phyloP scores from a whole-genome alignment of 225 moss, liverwort and hornwort genomes.

The Takakia lepidozioides region DNA sequence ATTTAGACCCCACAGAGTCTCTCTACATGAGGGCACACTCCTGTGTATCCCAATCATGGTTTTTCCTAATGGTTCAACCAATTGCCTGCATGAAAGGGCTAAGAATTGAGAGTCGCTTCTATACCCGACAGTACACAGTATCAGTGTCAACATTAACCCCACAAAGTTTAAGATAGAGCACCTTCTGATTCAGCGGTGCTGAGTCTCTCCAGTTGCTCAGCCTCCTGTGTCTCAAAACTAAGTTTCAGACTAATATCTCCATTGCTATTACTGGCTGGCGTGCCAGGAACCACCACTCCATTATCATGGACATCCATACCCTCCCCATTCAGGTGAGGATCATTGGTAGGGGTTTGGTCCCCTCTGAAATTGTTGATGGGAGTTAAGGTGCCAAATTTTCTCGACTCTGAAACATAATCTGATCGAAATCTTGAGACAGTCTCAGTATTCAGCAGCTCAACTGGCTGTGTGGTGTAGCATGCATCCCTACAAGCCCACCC shows the following conservation, averaged over 20 bases:
- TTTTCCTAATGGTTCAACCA: too few species aligned
- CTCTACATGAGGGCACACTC: too few species aligned
- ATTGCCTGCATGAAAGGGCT: too few species aligned
- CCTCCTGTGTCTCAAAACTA: conserved; percentile 57
- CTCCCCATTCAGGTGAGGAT: too few species aligned
- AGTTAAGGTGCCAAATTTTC: conserved; percentile 38
- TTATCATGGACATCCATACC: conserved; percentile 59
- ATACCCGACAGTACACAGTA: too few species aligned
- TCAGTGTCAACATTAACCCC: too few species aligned
- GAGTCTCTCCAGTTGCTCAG: conserved; percentile 59
- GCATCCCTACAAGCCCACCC: conserved; percentile 70
- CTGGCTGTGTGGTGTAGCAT: conserved; percentile 93
- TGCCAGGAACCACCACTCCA: conserved; percentile 54
- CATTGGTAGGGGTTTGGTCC: conserved; percentile 62
- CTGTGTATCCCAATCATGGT: too few species aligned
- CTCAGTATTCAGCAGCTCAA: conserved; percentile 90
- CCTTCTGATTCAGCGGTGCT: conserved; percentile 72
- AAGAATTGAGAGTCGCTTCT: too few species aligned
- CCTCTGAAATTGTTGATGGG: conserved; percentile 41
- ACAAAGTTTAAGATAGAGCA: too few species aligned
- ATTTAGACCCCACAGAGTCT: too few species aligned
- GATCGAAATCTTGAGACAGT: conserved; percentile 68
- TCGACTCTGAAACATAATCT: conserved; percentile 60
- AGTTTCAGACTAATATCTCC: conserved; percentile 52
- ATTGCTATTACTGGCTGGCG: conserved; percentile 57